Evolutionary conservation across 2,329 filamentous ascomycete genomes (phyloP), one percentile per base, ranked within the genome.

Genomic region (Diaporthe citri): DNA sequence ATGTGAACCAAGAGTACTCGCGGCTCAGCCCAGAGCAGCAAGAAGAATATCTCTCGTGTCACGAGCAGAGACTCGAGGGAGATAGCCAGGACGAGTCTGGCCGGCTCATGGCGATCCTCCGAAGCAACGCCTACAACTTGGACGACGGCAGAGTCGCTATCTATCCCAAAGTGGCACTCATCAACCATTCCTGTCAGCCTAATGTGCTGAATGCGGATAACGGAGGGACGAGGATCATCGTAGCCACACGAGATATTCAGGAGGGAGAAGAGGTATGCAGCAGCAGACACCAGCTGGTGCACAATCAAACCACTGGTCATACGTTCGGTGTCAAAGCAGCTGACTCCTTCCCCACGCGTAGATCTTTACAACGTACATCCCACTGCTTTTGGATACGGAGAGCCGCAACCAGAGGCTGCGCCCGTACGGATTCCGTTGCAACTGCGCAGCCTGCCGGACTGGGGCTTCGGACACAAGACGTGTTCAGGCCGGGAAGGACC

Each of bases 111-210:
- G 79, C 78, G 74, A 83, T 84, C 67, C 84, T 85, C 75, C 80
- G 84, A 72, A 84, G 81, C 46, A 85, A 85, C 73, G 83, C 81
- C 72, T 84, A 84, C 80, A 82, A 83, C 56, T 78, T 80, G 74
- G 78, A 76, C 9, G 64, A 72, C 34, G 64, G 76, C 2, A 81
- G 81, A 2, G 81, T 82, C 0, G 82, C 80, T 2, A 77, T 85
- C 4, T 85, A 84, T 55, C 77, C 79, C 1, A 73, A 81, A 34
- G 80, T 81, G 10, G 77, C 82, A 10, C 79, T 83, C 36, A 83
- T 85, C 79, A 85, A 85, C 69, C 84, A 85, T 76, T 78, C 77
- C 13, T 85, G 84, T 77, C 80, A 79, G 41, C 82, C 83, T 1
- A 85, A 85, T 59, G 82, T 83, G 1, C 79, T 73, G 72, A 84